These are phyloP conservation scores for Lolium multiflorum DNA, from an alignment of 176 grass and related monocot genomes.

Conservation along the genomic window DNA sequence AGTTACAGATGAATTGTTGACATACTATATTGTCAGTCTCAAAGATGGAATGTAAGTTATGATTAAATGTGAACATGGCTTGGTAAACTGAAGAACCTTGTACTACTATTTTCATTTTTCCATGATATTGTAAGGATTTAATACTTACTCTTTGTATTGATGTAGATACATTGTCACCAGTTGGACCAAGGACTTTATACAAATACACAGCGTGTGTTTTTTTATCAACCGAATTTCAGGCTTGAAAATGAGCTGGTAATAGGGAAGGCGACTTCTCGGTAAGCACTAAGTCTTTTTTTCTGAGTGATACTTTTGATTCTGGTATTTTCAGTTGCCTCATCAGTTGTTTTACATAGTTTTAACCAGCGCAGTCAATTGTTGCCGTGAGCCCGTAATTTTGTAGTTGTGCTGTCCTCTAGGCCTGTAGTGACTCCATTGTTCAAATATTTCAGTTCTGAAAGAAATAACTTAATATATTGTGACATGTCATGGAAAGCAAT, in stretches of 20 bases:
- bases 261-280: conserved; percentile 44
- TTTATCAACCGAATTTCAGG: not conserved
- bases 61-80: not conserved
- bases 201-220: not conserved
- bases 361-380: too few relatives aligned
- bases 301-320: not conserved
- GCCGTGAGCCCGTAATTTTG: not conserved
- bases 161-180: conserved; percentile 37
- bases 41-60: not conserved
- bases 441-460: not conserved
- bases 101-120: not conserved
- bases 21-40: not conserved
- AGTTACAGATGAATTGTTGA: not conserved
- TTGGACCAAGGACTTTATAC: conserved; percentile 19
- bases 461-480: not conserved
- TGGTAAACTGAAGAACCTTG: not conserved
- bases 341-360: not conserved
- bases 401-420: not conserved
- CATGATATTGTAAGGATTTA: not conserved
- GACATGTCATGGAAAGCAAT: not conserved
- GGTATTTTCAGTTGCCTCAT: not conserved
- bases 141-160: conserved; percentile 22
- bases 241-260: conserved; percentile 25
- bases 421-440: not conserved
- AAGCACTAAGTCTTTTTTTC: conserved; percentile 20